Evolutionary conservation across 2,329 filamentous ascomycete species (phyloP).

Genomic region (Fusarium torulosum): DNA sequence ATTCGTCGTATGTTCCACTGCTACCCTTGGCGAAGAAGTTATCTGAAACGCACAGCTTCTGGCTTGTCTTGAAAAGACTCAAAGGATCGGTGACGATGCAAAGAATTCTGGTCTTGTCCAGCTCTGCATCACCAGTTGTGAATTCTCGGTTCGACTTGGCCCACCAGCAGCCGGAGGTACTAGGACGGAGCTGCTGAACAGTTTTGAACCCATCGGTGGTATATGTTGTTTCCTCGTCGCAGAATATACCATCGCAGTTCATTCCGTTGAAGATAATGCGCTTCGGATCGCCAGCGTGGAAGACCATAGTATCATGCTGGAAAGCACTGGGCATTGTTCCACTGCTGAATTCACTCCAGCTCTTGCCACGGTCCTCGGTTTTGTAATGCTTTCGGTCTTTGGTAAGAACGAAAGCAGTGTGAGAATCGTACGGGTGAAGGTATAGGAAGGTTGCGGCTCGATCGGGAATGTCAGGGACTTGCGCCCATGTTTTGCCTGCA

Average conservation of each 20-base stretch:
- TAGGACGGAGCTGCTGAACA: constrained; percentile 73
- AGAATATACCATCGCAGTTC: constrained; percentile 74
- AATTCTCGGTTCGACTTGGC: constrained; percentile 83
- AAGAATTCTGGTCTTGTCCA: constrained; percentile 78
- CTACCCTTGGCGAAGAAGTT: constrained; percentile 75
- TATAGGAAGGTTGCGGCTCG: constrained; percentile 72
- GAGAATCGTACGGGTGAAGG: constrained; percentile 82
- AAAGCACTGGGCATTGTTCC: constrained; percentile 68
- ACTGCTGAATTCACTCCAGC: constrained; percentile 81
- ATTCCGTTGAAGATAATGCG: constrained; percentile 88
- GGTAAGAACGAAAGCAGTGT: constrained; percentile 85
- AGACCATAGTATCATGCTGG: constrained; percentile 69
- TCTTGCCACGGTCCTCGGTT: constrained; percentile 84
- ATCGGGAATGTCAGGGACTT: constrained; percentile 72
- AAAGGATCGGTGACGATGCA: constrained; percentile 83
- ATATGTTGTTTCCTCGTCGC: constrained; percentile 75
- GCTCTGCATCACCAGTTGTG: constrained; percentile 72
- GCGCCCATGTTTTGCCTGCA: constrained; percentile 82
- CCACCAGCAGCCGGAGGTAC: constrained; percentile 86
- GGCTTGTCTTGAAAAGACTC: constrained; percentile 78
- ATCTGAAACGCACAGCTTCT: constrained; percentile 84
- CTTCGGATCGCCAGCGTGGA: constrained; percentile 85
- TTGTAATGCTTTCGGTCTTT: constrained; percentile 79
- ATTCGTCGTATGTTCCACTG: constrained; percentile 66
- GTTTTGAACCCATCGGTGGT: constrained; percentile 88